phyloP scores from a whole-genome alignment of 2,329 filamentous ascomycete species.

The Pestalotiopsis sp. region DNA sequence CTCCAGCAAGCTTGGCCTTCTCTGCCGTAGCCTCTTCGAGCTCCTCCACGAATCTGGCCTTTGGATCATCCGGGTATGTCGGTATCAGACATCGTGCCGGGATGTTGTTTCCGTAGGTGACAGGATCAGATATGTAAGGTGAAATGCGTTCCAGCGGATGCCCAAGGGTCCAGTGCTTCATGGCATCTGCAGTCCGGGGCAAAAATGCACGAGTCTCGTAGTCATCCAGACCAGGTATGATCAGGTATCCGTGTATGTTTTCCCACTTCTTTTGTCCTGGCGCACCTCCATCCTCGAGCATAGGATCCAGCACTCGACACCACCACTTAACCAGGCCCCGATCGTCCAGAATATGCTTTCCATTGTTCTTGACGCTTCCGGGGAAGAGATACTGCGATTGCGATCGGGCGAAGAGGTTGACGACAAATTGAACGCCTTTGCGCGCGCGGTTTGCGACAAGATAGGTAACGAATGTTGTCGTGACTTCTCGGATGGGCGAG shows the following conservation, averaged over 20 bases:
- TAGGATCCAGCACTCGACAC: constrained; percentile 82
- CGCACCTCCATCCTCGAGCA: constrained; percentile 56
- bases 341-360: constrained; percentile 92
- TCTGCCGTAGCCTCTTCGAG: constrained; percentile 73
- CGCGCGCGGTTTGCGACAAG: constrained; percentile 70
- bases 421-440: constrained; percentile 67
- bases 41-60: constrained; percentile 85
- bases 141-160: constrained; percentile 70
- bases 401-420: constrained; percentile 90
- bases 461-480: constrained; percentile 74
- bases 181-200: constrained; percentile 55
- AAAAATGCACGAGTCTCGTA: constrained; percentile 81
- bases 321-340: constrained; percentile 92
- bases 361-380: constrained; percentile 79
- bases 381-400: constrained; percentile 96
- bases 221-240: constrained; percentile 85
- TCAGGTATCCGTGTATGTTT: constrained; percentile 73
- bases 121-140: constrained; percentile 57
- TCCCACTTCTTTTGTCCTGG: constrained; percentile 40
- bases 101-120: constrained; percentile 49
- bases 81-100: constrained; percentile 86
- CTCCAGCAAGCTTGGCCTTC: constrained; percentile 58
- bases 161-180: constrained; percentile 69
- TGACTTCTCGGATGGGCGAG: constrained; percentile 76
- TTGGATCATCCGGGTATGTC: constrained; percentile 92